These are phyloP conservation scores for Jamesozyma rosinii DNA, from an alignment of 805 yeast genomes.

Conservation along the genomic window DNA sequence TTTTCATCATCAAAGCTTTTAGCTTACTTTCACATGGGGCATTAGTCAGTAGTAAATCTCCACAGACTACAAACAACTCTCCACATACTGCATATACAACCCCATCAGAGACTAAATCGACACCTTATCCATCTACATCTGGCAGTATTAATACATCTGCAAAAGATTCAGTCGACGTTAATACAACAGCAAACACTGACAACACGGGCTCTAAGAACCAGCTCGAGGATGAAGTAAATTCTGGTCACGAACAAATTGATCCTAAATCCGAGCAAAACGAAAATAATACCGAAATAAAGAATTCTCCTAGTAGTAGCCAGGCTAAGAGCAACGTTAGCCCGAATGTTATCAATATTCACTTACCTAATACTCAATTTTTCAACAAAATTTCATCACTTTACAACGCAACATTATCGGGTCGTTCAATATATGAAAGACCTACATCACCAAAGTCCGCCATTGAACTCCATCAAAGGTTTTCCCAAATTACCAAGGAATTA, in stretches of 20 bases:
- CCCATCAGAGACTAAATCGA: slow-evolving; percentile 10
- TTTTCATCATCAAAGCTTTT: slow-evolving; percentile 22
- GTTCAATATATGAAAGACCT: slow-evolving; percentile 23
- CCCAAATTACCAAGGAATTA: slow-evolving; percentile 29
- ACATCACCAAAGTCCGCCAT: slow-evolving; percentile 29
- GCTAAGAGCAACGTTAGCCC: neutral
- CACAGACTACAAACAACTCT: slow-evolving; percentile 15
- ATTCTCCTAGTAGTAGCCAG: neutral
- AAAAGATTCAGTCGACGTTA: neutral
- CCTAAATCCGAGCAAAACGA: neutral
- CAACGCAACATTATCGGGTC: slow-evolving; percentile 20
- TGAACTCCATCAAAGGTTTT: slow-evolving; percentile 29
- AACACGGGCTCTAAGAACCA: neutral
- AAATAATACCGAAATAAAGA: neutral
- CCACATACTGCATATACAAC: slow-evolving; percentile 21
- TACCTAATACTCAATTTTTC: slow-evolving; percentile 17
- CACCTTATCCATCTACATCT: neutral
- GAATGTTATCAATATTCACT: neutral
- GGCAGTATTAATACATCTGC: neutral
- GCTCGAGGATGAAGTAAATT: neutral
- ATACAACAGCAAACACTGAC: neutral
- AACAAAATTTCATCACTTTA: slow-evolving; percentile 23
- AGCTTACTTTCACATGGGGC: slow-evolving; percentile 16
- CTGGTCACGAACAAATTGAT: neutral
- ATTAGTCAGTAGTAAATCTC: slow-evolving; percentile 11